Base-by-base conservation (phyloP, 1,139 yeast genomes). In the Candida albicans region DNA sequence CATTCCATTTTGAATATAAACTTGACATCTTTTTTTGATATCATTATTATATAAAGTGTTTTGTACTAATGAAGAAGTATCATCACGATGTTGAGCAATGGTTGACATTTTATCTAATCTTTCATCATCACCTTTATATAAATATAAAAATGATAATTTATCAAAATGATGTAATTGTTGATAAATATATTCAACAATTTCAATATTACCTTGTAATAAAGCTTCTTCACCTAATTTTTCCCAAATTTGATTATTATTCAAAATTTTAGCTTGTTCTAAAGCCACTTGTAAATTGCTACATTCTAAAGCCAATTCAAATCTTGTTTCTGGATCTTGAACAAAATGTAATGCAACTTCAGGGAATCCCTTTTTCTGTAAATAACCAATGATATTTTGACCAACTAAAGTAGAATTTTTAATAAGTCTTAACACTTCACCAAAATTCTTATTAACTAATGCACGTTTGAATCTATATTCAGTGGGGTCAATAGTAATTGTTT, bases 391-490 rank as follows among this genome's bases (percentile, higher is more conserved):
- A 64, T 91, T 90, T 70, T 95, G 97, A 52, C 99, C 99, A 44
- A 95, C 99, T 59, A 95, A 77, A 60, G 88, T 90, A 25, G 98
- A 91, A 49, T 79, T 83, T 58, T 82, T 84, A 64, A 95, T 93
- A 54, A 95, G 82, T 56, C 96, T 82, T 54, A 93, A 77, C 22
- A 95, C 98, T 67, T 95, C 99, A 52, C 82, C 82, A 69, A 89
- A 93, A 65, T 93, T 90, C 64, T 84, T 86, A 70, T 86, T 88
- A 35, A 91, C 87, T 55, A 95, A 75, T 5, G 99, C 96, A 59
- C 84, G 85, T 73, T 95, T 95, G 77, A 95, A 95, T 58, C 98
- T 79, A 72, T 87, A 95, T 68, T 95, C 99, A 28, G 98, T 91
- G 38, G 99, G 97, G 61, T 95, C 99, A 54, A 95, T 89, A 38